Percentiles rank a stretch among this genome's conserved stretches.
These are phyloP conservation scores for Fulvia fulva DNA, from an alignment of 2,329 filamentous ascomycete genomes.

Conservation along the genomic window DNA sequence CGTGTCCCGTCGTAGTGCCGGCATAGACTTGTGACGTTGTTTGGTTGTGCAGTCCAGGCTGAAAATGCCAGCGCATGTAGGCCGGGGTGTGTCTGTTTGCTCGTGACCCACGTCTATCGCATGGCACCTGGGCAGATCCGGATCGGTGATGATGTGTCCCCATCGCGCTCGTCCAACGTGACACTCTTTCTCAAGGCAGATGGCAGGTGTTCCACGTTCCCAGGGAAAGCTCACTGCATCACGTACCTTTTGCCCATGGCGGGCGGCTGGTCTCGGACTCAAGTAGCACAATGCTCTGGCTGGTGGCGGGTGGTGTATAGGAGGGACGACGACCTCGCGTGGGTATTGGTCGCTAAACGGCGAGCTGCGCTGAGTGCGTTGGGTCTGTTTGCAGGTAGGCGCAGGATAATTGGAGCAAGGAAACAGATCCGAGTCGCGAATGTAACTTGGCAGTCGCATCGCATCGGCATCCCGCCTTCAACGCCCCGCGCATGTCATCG, in stretches of 20 bases:
- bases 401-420: not conserved
- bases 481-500: not conserved
- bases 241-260: constrained; percentile 32
- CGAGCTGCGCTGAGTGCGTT: not conserved
- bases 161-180: constrained; percentile 12
- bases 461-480: not conserved
- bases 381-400: not conserved
- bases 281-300: not conserved
- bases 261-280: constrained; percentile 12
- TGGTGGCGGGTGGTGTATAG: not conserved
- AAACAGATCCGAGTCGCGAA: not conserved
- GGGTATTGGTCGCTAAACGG: not conserved
- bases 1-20: not conserved
- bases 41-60: not conserved
- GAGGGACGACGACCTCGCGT: not conserved
- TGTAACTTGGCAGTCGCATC: not conserved
- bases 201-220: constrained; percentile 6
- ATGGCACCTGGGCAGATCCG: not conserved
- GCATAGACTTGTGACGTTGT: not conserved
- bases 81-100: constrained; percentile 4
- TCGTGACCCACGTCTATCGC: not conserved
- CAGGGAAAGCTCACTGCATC: constrained; percentile 6
- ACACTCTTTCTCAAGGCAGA: constrained; percentile 3
- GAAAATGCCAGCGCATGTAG: not conserved
- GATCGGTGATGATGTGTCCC: not conserved